Base-by-base conservation (phyloP, 2,329 filamentous ascomycete genomes). In the Metarhizium anisopliae region DNA sequence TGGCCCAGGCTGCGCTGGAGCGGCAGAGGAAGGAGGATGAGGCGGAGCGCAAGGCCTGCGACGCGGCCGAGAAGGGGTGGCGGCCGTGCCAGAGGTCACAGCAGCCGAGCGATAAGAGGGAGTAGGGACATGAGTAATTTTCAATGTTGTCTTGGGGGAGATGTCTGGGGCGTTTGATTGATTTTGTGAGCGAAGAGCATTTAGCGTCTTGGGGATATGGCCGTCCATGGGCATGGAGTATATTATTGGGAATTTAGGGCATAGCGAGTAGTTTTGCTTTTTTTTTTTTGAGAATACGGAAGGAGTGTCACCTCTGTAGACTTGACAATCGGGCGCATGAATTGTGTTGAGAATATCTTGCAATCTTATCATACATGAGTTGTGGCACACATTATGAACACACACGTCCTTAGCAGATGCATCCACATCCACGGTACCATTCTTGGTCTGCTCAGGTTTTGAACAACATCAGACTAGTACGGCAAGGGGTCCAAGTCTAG, bases 401-500 rank as follows among this genome's bases (percentile, higher is more conserved):
- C n/a, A 43, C 42, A 18, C 6, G 16, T 20, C 8, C 6, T 13
- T 6, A 20, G 38, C 14, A 40, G 38, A 40, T 16, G 8, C 13
- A 16, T 40, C 38, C 38, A 40, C 0, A 13, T 11, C 14, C 38
- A 16, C 5, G 38, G 13, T 11, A 16, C 8, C 38, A 40, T 5
- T 40, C 38, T 40, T 11, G 2, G n/a, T 7, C 16, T 20, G 36
- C 29, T 20, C 13, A 8, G 7, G 13, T 14, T 13, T 8, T 65
- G 6, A 16, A 5, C 18, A 14, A 16, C 38, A 36, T 5, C 29
- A n/a, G 25, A 7, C 52, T 59, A 74, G 54, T 83, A 84, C 0
- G 82, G 80, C 57, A 84, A 67, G 35, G 82, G 81, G 62, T 77
- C 76, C 42, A 85, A 60, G 62, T 84, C 77, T 59, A 86, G 63